Base-by-base conservation (phyloP, 2,329 filamentous ascomycete genomes). In the Fusarium beomiforme region DNA sequence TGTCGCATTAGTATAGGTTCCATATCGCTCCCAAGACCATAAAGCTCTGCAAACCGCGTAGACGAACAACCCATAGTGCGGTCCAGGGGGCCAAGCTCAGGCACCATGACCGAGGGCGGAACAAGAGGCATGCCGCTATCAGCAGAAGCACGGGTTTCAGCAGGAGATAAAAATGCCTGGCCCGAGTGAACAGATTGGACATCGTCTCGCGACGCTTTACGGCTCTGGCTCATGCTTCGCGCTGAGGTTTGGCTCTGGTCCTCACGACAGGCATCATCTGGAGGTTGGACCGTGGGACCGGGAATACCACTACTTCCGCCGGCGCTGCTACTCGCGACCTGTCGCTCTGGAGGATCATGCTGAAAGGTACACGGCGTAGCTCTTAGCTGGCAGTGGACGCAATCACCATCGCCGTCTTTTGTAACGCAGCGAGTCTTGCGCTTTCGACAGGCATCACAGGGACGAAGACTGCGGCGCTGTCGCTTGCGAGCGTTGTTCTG, bases 21-120 rank as follows among this genome's bases (percentile, higher is more conserved):
- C 78, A 79, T 79, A 58, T 79, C 78, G 62, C 78, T 79, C 11
- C 77, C 77, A 7, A 79, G 71, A 17, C 78, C 78, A 61, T 79
- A 79, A 9, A 79, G 71, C 71, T 79, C 78, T 17, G 76, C 75
- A 55, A 79, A 79, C 31, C 77, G 73, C 23, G 65, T 53, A 9
- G 71, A 70, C 2, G 71, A 71, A 46, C 71, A 68, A 6, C 77
- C 78, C 54, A 79, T 61, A 24, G 77, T 75, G 16, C 67, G 63
- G 44, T 72, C 67, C 42, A 72, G 56, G 36, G 70, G 69, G 11
- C 68, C 57, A 21, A 67, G 63, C 64, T 64, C 65, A 6, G 71
- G 69, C 16, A 70, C 55, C 46, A 67, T 58, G 41, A 70, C 72
- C 2, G 74, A 75, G 7, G 69, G 58, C 31, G 67, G 60, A 42